These are phyloP conservation scores for Clarireedia hainanense DNA, from an alignment of 2,329 filamentous ascomycete species.

Conservation along the genomic window DNA sequence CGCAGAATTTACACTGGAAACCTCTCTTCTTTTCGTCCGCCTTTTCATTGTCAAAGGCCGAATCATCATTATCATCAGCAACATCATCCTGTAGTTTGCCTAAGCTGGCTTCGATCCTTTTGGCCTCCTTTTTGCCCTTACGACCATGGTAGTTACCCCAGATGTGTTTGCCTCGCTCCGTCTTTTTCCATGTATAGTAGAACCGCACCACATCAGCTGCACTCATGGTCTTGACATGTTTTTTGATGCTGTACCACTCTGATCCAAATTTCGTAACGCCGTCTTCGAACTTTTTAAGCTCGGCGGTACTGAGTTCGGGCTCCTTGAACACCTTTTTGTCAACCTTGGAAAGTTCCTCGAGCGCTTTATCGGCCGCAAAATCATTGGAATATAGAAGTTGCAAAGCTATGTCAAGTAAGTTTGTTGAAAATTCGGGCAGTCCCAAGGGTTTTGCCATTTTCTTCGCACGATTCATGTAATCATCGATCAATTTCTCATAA, in stretches of 20 bases:
- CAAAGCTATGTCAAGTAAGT: slow-evolving; percentile 78
- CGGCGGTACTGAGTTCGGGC: slow-evolving; percentile 67
- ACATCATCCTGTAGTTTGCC: slow-evolving; percentile 85
- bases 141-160: slow-evolving; percentile 85
- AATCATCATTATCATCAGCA: slow-evolving; percentile 87
- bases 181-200: slow-evolving; percentile 99
- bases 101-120: slow-evolving; percentile 60
- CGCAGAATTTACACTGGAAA: slow-evolving; percentile 93
- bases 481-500: slow-evolving; percentile 52
- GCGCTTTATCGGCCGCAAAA: slow-evolving; percentile 63
- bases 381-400: slow-evolving; percentile 63
- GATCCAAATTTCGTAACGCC: slow-evolving; percentile 85
- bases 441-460: slow-evolving; percentile 54
- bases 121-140: slow-evolving; percentile 83
- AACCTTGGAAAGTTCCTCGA: slow-evolving; percentile 60
- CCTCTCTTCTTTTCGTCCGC: slow-evolving; percentile 65
- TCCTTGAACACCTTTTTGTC: slow-evolving; percentile 74
- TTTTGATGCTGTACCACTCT: slow-evolving; percentile 74
- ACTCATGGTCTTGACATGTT: slow-evolving; percentile 76
- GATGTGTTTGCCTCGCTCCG: slow-evolving; percentile 71
- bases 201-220: slow-evolving; percentile 79
- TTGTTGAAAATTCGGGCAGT: slow-evolving; percentile 71
- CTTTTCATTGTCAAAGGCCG: slow-evolving; percentile 88
- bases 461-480: slow-evolving; percentile 58
- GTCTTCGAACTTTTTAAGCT: slow-evolving; percentile 87